These are phyloP conservation scores for Seminavis robusta DNA, from an alignment of 108 stramenopile genomes.

Conservation along the genomic window DNA sequence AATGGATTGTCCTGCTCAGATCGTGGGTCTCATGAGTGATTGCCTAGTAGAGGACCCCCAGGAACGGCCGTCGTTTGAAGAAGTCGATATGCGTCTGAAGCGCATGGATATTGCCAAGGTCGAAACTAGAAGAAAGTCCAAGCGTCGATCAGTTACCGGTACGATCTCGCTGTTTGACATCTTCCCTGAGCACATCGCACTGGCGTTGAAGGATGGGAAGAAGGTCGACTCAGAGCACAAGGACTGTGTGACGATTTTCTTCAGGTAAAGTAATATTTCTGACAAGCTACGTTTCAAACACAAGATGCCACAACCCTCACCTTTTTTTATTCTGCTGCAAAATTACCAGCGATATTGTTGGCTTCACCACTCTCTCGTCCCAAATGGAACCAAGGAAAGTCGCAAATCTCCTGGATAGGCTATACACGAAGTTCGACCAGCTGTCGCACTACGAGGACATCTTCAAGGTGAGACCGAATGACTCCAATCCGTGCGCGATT, in stretches of 20 bases:
- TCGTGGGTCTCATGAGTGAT: neutral
- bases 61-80: neutral
- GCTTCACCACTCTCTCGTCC: slow-evolving; percentile 17
- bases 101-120: slow-evolving; percentile 1
- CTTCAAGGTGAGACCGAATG: too few species aligned
- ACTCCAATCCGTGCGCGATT: too few species aligned
- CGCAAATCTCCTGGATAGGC: slow-evolving; percentile 23
- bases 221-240: too few species aligned
- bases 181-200: too few species aligned
- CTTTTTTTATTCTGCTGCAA: too few species aligned
- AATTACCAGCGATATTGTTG: slow-evolving; percentile 24
- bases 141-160: too few species aligned
- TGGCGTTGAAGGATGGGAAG: too few species aligned
- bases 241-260: too few species aligned
- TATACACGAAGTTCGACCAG: slow-evolving; percentile 27
- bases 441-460: slow-evolving; percentile 31
- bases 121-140: neutral
- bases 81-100: neutral
- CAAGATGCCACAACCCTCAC: too few species aligned
- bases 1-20: neutral
- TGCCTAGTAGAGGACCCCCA: neutral
- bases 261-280: too few species aligned
- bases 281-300: too few species aligned
- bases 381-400: slow-evolving; percentile 8
- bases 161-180: too few species aligned